These are phyloP conservation scores for Leucocoprinus birnbaumii DNA, from an alignment of 768 basidiomycete species.

Conservation along the genomic window DNA sequence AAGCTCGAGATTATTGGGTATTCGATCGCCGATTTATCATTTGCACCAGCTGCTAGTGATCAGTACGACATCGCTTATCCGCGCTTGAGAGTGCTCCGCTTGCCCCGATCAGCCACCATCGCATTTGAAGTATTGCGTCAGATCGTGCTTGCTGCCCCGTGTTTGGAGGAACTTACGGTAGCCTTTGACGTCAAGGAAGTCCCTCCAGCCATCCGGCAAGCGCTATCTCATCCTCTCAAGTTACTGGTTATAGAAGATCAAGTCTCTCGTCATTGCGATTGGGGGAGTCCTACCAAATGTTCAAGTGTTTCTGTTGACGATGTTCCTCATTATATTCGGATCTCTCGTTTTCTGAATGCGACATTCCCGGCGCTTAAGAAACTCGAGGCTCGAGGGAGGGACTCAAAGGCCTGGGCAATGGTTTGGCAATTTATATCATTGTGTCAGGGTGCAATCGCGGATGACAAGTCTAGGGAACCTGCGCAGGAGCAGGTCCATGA, in stretches of 20 bases:
- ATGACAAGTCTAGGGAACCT: background rate
- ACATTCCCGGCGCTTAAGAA: background rate
- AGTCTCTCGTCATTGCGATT: background rate
- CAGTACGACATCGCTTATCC: background rate
- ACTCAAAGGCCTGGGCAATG: background rate
- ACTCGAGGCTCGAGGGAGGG: background rate
- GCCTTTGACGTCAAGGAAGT: background rate
- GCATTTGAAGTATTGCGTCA: background rate
- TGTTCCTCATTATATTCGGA: background rate
- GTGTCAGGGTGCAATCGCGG: background rate
- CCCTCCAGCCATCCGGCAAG: background rate
- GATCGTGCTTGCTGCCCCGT: background rate
- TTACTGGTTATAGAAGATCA: background rate
- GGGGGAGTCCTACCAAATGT: background rate
- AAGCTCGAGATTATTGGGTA: background rate
- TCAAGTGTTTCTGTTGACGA: background rate
- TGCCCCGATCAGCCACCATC: background rate
- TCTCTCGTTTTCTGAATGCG: background rate
- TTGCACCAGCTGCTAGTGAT: background rate
- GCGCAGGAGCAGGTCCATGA: background rate
- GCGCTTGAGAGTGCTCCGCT: background rate
- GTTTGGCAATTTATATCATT: background rate
- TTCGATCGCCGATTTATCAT: background rate
- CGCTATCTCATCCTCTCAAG: background rate
- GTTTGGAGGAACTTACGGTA: background rate